phyloP scores from a whole-genome alignment of 768 basidiomycete genomes.

The Boletellus emodensis region DNA sequence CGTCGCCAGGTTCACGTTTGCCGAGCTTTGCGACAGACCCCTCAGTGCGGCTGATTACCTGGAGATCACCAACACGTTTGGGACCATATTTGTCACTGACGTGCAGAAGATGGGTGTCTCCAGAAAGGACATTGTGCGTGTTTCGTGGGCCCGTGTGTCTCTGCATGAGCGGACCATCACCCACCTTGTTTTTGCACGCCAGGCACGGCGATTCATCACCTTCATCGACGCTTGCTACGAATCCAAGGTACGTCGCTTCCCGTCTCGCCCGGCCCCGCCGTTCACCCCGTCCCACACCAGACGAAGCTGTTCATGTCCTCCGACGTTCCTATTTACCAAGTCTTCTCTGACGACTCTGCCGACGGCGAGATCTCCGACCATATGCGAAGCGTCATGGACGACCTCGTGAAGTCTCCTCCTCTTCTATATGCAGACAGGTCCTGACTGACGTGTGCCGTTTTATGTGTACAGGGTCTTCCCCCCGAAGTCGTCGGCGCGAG shows the following conservation, averaged over 20 bases:
- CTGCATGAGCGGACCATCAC: not conserved
- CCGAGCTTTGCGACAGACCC: conserved; percentile 82
- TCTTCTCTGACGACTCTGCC: conserved; percentile 73
- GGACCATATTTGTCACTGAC: conserved; percentile 82
- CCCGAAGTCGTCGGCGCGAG: conserved; percentile 73
- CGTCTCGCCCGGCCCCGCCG: not conserved
- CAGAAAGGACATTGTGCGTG: conserved; percentile 76
- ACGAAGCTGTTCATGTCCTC: conserved; percentile 91
- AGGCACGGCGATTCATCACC: conserved; percentile 95
- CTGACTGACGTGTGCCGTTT: not conserved
- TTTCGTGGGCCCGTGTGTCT: not conserved
- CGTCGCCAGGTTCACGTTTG: conserved; percentile 84
- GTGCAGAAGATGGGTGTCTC: conserved; percentile 86
- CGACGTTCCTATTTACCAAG: conserved; percentile 84
- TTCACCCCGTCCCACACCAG: conserved; percentile 57
- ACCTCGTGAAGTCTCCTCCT: conserved; percentile 57
- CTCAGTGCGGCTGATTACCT: conserved; percentile 95
- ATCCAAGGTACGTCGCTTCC: conserved; percentile 55
- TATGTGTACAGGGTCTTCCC: conserved; percentile 60
- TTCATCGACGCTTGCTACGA: conserved; percentile 98
- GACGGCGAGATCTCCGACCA: conserved; percentile 63
- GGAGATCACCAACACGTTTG: conserved; percentile 85
- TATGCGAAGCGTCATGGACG: conserved; percentile 93
- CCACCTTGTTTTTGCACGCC: not conserved
- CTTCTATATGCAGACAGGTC: too few relatives aligned